phyloP scores from a whole-genome alignment of 805 yeast genomes.

The Candida loeiensis region DNA sequence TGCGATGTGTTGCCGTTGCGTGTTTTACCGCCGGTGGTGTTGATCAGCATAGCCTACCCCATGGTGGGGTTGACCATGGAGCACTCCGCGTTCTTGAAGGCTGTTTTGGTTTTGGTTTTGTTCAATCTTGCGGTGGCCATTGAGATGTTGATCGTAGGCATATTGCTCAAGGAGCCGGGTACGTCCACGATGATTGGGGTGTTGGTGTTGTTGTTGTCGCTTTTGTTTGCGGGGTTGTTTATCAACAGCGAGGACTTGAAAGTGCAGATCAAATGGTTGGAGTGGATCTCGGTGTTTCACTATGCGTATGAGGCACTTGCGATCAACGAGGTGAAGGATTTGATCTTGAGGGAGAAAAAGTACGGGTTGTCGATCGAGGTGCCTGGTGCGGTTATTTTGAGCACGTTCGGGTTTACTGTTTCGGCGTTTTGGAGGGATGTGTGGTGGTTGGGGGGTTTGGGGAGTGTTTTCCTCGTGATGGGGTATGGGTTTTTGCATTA shows the following conservation, averaged over 20 bases:
- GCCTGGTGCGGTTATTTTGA: slow-evolving; percentile 95
- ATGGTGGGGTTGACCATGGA: slow-evolving; percentile 82
- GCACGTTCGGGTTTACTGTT: slow-evolving; percentile 91
- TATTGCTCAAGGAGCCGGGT: slow-evolving; percentile 81
- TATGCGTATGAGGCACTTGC: slow-evolving; percentile 92
- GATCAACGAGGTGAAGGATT: slow-evolving; percentile 87
- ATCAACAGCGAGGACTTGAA: slow-evolving; percentile 68
- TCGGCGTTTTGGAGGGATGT: slow-evolving; percentile 70
- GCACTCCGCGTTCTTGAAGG: slow-evolving; percentile 67
- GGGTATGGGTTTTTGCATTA: slow-evolving; percentile 76
- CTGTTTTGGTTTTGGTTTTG: slow-evolving; percentile 64
- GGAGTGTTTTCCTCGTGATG: slow-evolving; percentile 51
- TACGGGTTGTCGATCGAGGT: slow-evolving; percentile 92
- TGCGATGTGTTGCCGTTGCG: slow-evolving; percentile 93
- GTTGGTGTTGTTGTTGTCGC: slow-evolving; percentile 73
- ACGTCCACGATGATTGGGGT: slow-evolving; percentile 90
- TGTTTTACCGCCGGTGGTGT: slow-evolving; percentile 84
- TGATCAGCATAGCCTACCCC: slow-evolving; percentile 82
- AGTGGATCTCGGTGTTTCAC: slow-evolving; percentile 86
- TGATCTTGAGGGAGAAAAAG: slow-evolving; percentile 81
- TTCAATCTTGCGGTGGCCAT: slow-evolving; percentile 86
- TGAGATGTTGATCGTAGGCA: slow-evolving; percentile 84
- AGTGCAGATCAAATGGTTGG: slow-evolving; percentile 63
- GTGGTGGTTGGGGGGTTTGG: slow-evolving; percentile 54
- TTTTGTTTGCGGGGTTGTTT: slow-evolving; percentile 90